Conservation (phyloP, 1,284 basidiomycete genomes). For the Melampsora americana region DNA sequence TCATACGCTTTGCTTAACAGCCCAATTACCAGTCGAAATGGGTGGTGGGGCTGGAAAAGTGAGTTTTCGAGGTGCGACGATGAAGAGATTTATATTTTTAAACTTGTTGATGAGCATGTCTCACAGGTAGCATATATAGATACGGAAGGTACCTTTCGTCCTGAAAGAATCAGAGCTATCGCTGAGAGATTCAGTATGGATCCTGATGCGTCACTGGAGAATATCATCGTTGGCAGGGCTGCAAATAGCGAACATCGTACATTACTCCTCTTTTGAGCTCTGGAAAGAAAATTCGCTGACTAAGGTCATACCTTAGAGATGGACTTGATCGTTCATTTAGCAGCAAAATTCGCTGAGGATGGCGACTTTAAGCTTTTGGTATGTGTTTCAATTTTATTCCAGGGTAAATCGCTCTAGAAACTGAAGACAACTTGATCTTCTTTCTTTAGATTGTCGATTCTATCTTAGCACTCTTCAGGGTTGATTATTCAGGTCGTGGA, state of each 20-base stretch:
- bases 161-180: slow-evolving; percentile 80
- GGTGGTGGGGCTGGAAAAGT: slow-evolving; percentile 86
- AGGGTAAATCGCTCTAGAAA: slow-evolving; percentile 52
- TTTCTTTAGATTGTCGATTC: slow-evolving; percentile 74
- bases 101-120: not conserved
- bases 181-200: slow-evolving; percentile 88
- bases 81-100: too few relatives aligned
- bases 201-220: slow-evolving; percentile 77
- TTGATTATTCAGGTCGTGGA: slow-evolving; percentile 84
- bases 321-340: slow-evolving; percentile 81
- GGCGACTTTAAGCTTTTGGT: slow-evolving; percentile 61
- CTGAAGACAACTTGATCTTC: slow-evolving; percentile 53
- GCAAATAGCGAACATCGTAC: slow-evolving; percentile 16
- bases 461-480: slow-evolving; percentile 86
- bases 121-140: slow-evolving; percentile 77
- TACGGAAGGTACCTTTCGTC: slow-evolving; percentile 87
- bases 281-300: not conserved
- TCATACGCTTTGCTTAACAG: slow-evolving; percentile 83
- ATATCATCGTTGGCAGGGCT: slow-evolving; percentile 64
- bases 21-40: slow-evolving; percentile 80
- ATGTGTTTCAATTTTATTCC: slow-evolving; percentile 55
- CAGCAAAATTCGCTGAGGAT: slow-evolving; percentile 55
- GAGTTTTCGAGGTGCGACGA: slow-evolving; percentile 31
- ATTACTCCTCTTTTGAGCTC: not conserved
- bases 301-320: slow-evolving; percentile 59